phyloP scores from a whole-genome alignment of 306 rosid species.

The Styphnolobium japonicum region DNA sequence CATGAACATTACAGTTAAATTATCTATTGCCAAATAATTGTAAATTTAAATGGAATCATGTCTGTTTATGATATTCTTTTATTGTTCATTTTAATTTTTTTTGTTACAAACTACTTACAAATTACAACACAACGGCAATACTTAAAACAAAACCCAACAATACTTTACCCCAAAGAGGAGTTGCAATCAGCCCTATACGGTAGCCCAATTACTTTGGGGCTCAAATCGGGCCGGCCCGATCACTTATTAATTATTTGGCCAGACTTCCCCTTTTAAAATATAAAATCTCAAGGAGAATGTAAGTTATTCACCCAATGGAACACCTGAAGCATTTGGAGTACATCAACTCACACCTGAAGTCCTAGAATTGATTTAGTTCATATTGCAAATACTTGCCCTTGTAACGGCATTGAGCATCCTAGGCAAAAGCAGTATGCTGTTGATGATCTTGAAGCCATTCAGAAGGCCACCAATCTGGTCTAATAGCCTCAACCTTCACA shows the following conservation, averaged over 20 bases:
- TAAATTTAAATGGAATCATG: not conserved
- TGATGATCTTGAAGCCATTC: conserved; percentile 47
- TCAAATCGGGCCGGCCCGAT: not conserved
- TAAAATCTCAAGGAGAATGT: too few relatives aligned
- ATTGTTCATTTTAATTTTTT: not conserved
- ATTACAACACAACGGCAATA: not conserved
- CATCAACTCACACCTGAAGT: conserved; percentile 13
- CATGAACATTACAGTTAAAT: not conserved
- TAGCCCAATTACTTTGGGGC: not conserved
- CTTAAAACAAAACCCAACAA: not conserved
- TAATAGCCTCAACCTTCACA: conserved; percentile 56
- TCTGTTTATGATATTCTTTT: not conserved
- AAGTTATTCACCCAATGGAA: not conserved
- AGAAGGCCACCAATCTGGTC: conserved; percentile 63
- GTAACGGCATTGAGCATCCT: conserved; percentile 22
- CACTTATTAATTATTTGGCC: too few relatives aligned
- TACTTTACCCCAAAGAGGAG: not conserved
- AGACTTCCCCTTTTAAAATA: too few relatives aligned
- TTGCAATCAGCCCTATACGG: not conserved
- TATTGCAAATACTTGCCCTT: not conserved
- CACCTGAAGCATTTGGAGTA: not conserved
- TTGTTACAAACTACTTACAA: not conserved
- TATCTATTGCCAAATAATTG: conserved; percentile 15
- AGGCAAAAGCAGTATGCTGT: conserved; percentile 37
- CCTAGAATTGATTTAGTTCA: too few relatives aligned